Percentiles rank a stretch among this genome's conserved stretches.
Conservation (phyloP, 2,329 filamentous ascomycete genomes). For the Sodiomyces alkalinus region DNA sequence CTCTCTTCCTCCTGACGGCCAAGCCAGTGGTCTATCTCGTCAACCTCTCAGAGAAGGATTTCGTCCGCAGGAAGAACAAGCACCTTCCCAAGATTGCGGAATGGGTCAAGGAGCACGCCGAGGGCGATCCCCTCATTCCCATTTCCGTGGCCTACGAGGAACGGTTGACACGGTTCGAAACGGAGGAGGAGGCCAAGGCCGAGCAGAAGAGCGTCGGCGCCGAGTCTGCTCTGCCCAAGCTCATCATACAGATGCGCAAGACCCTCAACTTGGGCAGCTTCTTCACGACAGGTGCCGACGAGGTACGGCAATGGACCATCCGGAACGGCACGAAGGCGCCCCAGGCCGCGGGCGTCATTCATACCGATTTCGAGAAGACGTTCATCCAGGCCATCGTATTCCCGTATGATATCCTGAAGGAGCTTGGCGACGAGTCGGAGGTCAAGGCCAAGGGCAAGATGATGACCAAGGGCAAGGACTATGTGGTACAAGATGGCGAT, state of each 20-base stretch:
- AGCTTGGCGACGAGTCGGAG: slow-evolving; percentile 73
- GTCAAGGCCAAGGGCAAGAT: slow-evolving; percentile 92
- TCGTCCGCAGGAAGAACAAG: slow-evolving; percentile 99
- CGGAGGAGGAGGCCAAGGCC: slow-evolving; percentile 60
- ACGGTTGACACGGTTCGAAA: slow-evolving; percentile 66
- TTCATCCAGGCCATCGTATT: slow-evolving; percentile 96
- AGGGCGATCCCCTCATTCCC: slow-evolving; percentile 81
- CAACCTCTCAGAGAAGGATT: slow-evolving; percentile 95
- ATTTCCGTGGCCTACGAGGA: slow-evolving; percentile 91
- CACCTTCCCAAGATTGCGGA: slow-evolving; percentile 83
- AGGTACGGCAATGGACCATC: slow-evolving; percentile 97
- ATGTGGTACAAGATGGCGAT: slow-evolving; percentile 73
- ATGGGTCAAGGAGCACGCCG: slow-evolving; percentile 86
- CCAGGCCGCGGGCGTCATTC: slow-evolving; percentile 92
- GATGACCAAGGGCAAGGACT: slow-evolving; percentile 98
- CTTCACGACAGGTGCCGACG: slow-evolving; percentile 91
- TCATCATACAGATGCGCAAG: slow-evolving; percentile 87
- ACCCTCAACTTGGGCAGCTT: slow-evolving; percentile 81
- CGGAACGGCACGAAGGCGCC: slow-evolving; percentile 94
- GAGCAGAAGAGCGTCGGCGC: slow-evolving; percentile 82
- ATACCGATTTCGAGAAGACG: slow-evolving; percentile 98
- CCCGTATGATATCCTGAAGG: slow-evolving; percentile 69
- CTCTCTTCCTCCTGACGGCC: slow-evolving; percentile 82
- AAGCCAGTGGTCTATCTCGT: slow-evolving; percentile 96
- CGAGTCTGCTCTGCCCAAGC: slow-evolving; percentile 82